Percentiles rank a stretch among this genome's conserved stretches.
phyloP scores from a whole-genome alignment of 805 yeast genomes.

The Zygoascus biomembranicola region DNA sequence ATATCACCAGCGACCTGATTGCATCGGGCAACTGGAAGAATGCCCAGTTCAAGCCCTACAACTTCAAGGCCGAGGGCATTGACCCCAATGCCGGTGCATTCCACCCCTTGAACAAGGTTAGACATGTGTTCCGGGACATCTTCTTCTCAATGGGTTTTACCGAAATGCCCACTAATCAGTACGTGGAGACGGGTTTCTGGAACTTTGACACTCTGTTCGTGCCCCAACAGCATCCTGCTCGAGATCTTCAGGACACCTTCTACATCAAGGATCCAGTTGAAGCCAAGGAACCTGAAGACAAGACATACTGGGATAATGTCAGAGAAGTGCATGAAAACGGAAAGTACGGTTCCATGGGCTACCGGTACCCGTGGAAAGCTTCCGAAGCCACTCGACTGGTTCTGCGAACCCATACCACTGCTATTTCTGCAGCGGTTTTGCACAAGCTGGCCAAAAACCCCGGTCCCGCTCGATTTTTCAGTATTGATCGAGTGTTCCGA shows the following conservation, averaged over 20 bases:
- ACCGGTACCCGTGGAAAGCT: constrained; percentile 95
- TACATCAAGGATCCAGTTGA: constrained; percentile 85
- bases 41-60: constrained; percentile 86
- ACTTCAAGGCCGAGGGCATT: constrained; percentile 92
- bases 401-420: constrained; percentile 95
- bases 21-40: constrained; percentile 72
- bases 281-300: constrained; percentile 79
- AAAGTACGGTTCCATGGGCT: constrained; percentile 90
- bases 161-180: constrained; percentile 98
- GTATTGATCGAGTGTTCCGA: constrained; percentile 97
- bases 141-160: constrained; percentile 97
- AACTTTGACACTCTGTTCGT: constrained; percentile 93
- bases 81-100: constrained; percentile 83
- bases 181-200: constrained; percentile 98
- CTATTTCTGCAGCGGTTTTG: constrained; percentile 82
- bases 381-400: constrained; percentile 88
- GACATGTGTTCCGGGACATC: constrained; percentile 96
- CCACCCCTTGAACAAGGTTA: constrained; percentile 92
- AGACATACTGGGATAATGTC: constrained; percentile 66
- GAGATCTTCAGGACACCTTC: constrained; percentile 98
- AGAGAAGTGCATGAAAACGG: constrained; percentile 83
- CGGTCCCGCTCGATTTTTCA: constrained; percentile 76
- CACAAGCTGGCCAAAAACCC: constrained; percentile 80
- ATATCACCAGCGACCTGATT: constrained; percentile 90
- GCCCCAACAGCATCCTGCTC: constrained; percentile 99